Conservation (phyloP, 371 early-diverging fungal genomes). For the Apophysomyces ossiformis region DNA sequence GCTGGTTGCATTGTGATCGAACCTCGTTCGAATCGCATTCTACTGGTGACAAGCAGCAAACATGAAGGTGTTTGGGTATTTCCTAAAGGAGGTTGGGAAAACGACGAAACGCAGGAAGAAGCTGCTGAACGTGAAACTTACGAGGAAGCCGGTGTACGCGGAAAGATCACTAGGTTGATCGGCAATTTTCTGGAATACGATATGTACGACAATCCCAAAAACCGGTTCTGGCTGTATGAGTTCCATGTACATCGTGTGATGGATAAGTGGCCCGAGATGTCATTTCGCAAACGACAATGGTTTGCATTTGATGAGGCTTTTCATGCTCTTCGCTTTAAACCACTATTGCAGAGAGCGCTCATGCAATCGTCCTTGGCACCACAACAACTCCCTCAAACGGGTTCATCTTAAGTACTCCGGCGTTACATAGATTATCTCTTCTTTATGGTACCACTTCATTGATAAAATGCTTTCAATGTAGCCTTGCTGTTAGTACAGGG, state of each 20-base stretch:
- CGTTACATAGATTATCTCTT: neutral
- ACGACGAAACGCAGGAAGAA: conserved; percentile 62
- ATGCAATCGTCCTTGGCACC: conserved; percentile 23
- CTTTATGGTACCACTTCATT: neutral
- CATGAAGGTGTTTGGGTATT: conserved; percentile 62
- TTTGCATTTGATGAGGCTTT: conserved; percentile 63
- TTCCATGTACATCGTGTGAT: conserved; percentile 55
- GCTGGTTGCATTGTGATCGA: conserved; percentile 66
- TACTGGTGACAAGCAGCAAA: conserved; percentile 62
- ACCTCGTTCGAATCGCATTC: conserved; percentile 49
- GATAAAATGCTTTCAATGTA: neutral
- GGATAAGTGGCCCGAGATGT: conserved; percentile 61
- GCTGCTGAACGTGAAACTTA: conserved; percentile 66
- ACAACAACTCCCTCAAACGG: neutral
- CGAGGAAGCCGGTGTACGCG: conserved; percentile 51
- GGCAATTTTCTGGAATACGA: conserved; percentile 58
- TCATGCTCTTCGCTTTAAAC: conserved; percentile 46
- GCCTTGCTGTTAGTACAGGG: no score
- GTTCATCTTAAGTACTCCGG: neutral
- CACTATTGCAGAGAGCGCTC: conserved; percentile 59
- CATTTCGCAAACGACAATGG: conserved; percentile 60
- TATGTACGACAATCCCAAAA: conserved; percentile 46
- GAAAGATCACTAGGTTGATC: conserved; percentile 40
- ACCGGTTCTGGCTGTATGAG: conserved; percentile 61
- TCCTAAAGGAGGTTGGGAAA: conserved; percentile 75